phyloP scores from a whole-genome alignment of 371 early-diverging fungal species.

The Entomophthora muscae region DNA sequence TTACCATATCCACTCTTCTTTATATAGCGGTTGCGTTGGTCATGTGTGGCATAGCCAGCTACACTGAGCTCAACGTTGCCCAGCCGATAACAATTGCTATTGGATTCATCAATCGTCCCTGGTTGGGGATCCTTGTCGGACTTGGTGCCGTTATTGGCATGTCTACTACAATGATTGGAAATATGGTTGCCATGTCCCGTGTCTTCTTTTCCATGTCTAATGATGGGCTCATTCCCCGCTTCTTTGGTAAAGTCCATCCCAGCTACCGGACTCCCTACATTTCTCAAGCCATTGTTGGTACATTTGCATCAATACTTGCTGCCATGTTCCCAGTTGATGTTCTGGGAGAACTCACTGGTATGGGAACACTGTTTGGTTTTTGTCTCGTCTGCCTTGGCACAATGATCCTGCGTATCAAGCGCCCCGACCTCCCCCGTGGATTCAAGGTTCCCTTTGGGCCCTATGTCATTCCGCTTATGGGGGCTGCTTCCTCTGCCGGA shows the following conservation, averaged over 20 bases:
- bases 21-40: conserved; percentile 52
- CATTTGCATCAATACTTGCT: conserved; percentile 43
- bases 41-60: conserved; percentile 57
- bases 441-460: conserved; percentile 62
- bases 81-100: conserved; percentile 51
- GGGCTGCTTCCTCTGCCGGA: conserved; percentile 32
- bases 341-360: conserved; percentile 65
- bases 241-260: conserved; percentile 23
- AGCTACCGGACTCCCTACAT: conserved; percentile 53
- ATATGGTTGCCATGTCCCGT: conserved; percentile 65
- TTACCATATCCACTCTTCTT: conserved; percentile 53
- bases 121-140: conserved; percentile 27
- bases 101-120: conserved; percentile 25
- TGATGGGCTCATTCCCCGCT: conserved; percentile 15
- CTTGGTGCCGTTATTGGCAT: conserved; percentile 45
- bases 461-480: conserved; percentile 36
- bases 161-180: conserved; percentile 52
- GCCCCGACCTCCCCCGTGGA: conserved; percentile 47
- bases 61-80: conserved; percentile 23
- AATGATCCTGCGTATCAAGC: conserved; percentile 49
- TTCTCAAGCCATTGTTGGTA: conserved; percentile 44
- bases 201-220: conserved; percentile 73
- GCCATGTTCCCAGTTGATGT: conserved; percentile 65
- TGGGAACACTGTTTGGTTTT: conserved; percentile 73
- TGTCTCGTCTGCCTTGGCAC: conserved; percentile 62